Evolutionary conservation across 805 yeast species (phyloP).

Genomic region (Isabelozyma pseudorhagii): DNA sequence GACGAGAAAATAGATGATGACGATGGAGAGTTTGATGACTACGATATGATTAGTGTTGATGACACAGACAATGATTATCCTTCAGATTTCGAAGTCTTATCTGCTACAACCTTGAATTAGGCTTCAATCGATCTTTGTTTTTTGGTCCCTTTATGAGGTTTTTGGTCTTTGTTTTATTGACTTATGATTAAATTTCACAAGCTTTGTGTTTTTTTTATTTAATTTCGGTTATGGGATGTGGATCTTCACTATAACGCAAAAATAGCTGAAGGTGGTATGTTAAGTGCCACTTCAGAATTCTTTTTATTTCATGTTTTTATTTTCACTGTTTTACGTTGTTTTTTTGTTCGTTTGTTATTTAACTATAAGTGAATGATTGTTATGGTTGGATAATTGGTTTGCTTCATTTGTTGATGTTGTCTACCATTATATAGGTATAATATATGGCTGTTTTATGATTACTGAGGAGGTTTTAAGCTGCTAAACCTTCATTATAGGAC

Average conservation of each 20-base stretch:
- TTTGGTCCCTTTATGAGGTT: not conserved
- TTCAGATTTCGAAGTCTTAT: constrained; percentile 38
- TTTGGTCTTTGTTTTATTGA: not conserved
- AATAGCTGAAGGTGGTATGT: too few species aligned
- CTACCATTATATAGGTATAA: too few species aligned
- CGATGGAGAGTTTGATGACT: constrained; percentile 23
- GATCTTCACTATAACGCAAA: not conserved
- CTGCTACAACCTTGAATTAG: constrained; percentile 12
- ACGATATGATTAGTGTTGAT: constrained; percentile 30
- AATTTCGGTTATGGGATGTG: not conserved
- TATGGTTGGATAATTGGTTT: not conserved
- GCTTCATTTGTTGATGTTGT: not conserved
- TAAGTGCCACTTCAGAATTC: not conserved
- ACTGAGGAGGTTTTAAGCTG: too few species aligned
- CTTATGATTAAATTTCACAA: not conserved
- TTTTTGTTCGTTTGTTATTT: not conserved
- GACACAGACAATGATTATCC: constrained; percentile 22
- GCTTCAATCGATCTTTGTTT: not conserved
- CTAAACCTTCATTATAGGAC: too few species aligned
- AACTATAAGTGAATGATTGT: not conserved
- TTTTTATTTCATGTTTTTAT: not conserved
- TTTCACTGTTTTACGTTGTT: not conserved
- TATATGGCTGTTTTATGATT: too few species aligned
- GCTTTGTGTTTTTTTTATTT: too few species aligned
- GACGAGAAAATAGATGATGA: not conserved